A percentile compares a stretch with the other conserved stretches of the same genome.
phyloP scores from a whole-genome alignment of 345 rosid species.

The Populus davidiana region DNA sequence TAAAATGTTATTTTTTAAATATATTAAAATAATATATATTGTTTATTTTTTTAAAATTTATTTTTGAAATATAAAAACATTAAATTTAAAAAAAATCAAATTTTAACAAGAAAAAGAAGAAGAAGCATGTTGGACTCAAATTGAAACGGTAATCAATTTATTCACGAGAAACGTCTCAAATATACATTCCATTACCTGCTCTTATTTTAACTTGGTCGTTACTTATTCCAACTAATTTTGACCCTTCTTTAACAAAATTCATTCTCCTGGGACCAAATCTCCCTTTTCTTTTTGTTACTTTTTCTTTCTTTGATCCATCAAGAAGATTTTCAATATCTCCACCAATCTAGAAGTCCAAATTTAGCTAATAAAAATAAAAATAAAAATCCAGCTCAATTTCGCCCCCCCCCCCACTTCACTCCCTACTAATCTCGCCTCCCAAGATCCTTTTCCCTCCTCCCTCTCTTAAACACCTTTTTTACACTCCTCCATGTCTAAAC shows the following conservation, averaged over 20 bases:
- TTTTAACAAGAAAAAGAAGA: no score
- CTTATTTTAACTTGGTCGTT: no score
- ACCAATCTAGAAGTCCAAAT: not conserved
- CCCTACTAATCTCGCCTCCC: constrained; percentile 16
- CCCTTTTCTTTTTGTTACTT: not conserved
- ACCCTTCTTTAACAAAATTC: not conserved
- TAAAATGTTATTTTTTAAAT: no score
- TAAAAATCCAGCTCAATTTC: not conserved
- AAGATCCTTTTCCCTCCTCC: no score
- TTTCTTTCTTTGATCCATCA: not conserved
- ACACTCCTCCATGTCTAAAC: not conserved
- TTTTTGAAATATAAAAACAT: no score
- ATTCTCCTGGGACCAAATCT: not conserved
- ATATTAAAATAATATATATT: no score
- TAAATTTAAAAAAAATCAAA: no score
- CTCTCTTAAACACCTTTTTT: not conserved
- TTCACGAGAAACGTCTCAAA: not conserved
- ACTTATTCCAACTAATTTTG: not conserved
- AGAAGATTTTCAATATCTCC: not conserved
- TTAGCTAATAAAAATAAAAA: not conserved
- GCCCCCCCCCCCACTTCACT: not conserved
- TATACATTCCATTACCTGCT: not conserved
- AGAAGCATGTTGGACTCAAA: no score
- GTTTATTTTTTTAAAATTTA: no score
- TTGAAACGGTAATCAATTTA: no score